These are phyloP conservation scores for Pyricularia pennisetigena DNA, from an alignment of 2,329 filamentous ascomycete species.

Conservation along the genomic window DNA sequence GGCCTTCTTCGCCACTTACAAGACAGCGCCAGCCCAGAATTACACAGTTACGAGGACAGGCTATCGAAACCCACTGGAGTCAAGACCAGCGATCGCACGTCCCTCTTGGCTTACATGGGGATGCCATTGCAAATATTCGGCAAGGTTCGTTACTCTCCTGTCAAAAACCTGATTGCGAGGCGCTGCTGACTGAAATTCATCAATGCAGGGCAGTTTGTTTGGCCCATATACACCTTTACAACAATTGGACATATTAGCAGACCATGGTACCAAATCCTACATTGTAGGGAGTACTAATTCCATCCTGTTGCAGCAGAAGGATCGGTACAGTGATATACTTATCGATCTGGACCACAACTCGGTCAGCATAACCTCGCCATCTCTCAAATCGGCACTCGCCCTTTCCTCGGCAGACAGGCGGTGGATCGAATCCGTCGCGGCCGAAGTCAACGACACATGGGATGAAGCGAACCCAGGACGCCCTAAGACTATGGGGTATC, in stretches of 20 bases:
- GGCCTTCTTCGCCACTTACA: conserved; percentile 85
- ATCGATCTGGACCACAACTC: conserved; percentile 90
- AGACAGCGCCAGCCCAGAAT: conserved; percentile 89
- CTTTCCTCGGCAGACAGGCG: conserved; percentile 81
- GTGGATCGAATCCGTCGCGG: conserved; percentile 94
- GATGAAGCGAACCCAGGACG: conserved; percentile 80
- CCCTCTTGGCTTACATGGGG: conserved; percentile 88
- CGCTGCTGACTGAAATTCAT: conserved; percentile 7
- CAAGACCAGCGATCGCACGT: conserved; percentile 83
- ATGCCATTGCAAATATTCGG: conserved; percentile 91
- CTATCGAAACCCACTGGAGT: conserved; percentile 72
- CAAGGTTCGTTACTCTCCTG: conserved; percentile 44
- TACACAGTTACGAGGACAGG: conserved; percentile 72
- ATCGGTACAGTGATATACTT: conserved; percentile 91
- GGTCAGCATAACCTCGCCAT: conserved; percentile 73
- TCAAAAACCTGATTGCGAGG: background rate
- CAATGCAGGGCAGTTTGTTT: conserved; percentile 70
- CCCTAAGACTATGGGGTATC: conserved; percentile 91
- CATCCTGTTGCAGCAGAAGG: conserved; percentile 82
- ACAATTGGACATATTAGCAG: conserved; percentile 82
- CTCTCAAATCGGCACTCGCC: conserved; percentile 63
- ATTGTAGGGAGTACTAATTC: conserved; percentile 97
- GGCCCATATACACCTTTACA: conserved; percentile 95
- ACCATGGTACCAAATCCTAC: conserved; percentile 92
- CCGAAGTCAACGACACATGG: conserved; percentile 93